phyloP scores from a whole-genome alignment of 805 yeast genomes.

The Ogataea dorogensis region DNA sequence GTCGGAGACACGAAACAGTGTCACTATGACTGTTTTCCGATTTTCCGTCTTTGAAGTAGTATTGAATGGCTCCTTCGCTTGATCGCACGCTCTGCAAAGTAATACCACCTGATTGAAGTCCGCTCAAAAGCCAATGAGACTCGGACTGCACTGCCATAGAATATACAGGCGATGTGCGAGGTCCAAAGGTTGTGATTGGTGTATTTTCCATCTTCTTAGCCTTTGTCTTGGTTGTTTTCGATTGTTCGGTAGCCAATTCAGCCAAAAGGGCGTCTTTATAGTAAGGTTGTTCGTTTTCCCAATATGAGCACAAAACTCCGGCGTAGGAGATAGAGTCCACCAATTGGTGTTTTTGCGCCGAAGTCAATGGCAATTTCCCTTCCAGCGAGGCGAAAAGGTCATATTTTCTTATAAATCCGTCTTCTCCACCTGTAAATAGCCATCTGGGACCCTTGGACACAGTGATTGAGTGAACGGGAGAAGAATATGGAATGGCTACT shows the following conservation, averaged over 20 bases:
- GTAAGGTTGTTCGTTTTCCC: slow-evolving; percentile 95
- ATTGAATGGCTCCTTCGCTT: slow-evolving; percentile 77
- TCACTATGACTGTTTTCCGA: slow-evolving; percentile 53
- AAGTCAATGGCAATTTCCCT: slow-evolving; percentile 83
- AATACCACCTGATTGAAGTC: slow-evolving; percentile 82
- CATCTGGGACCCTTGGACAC: slow-evolving; percentile 79
- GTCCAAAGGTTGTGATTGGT: slow-evolving; percentile 43
- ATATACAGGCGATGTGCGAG: slow-evolving; percentile 79
- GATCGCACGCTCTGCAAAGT: slow-evolving; percentile 78
- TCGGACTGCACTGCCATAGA: slow-evolving; percentile 81
- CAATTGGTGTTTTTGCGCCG: slow-evolving; percentile 85
- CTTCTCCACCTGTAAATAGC: slow-evolving; percentile 93
- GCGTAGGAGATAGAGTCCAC: slow-evolving; percentile 84
- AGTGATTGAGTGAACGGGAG: slow-evolving; percentile 75
- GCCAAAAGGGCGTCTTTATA: slow-evolving; percentile 38
- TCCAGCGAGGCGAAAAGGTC: slow-evolving; percentile 83
- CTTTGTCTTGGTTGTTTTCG: slow-evolving; percentile 17
- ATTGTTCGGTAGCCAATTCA: slow-evolving; percentile 21
- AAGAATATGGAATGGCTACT: slow-evolving; percentile 81
- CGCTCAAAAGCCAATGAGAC: slow-evolving; percentile 81
- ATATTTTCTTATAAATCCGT: slow-evolving; percentile 88
- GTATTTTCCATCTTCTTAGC: slow-evolving; percentile 37
- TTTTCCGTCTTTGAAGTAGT: slow-evolving; percentile 51
- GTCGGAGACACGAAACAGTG: slow-evolving; percentile 68
- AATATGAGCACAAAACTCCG: slow-evolving; percentile 79